Base-by-base conservation (phyloP, 805 yeast species). In the Vanderwaltozyma polyspora region DNA sequence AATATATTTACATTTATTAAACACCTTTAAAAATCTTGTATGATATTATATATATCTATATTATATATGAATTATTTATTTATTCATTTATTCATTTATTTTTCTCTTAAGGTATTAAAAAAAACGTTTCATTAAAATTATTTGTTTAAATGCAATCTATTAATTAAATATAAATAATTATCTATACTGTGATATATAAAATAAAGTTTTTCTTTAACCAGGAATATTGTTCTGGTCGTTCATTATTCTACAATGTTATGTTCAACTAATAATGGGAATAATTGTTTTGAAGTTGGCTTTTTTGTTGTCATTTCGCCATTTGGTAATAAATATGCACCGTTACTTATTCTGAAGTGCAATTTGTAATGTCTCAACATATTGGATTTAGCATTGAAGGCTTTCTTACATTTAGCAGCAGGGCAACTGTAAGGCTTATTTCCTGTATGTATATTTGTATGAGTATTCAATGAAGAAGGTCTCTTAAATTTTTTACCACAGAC, bases 401-500 rank as follows among this genome's bases (percentile, higher is more conserved):
- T 71, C 17, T 71, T 69, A 57, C 96, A 86, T 6, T 69, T 58
- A 8, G 69, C 72, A 25, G 36, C 39, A 3, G 46, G 50, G 60
- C 96, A 86, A 22, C 65, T 62, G 50, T 74, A 86, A 9, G 96
- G 96, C 51, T 79, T 79, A 48, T 82, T 89, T 13, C 95, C 95
- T 1, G 94, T 84, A 48, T 84, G 95, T 23, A 83, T 67, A 43
- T 94, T 65, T 49, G 72, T 60, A 60, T 84, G 95, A 0, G 94
- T 84, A 27, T 86, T 60, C 42, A 84, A 62, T 49, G 85, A 84
- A 10, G 94, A 94, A 27, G 94, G 87, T 52, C 86, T 91, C 0
- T 89, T 79, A 49, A 84, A 84, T 36, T 75, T 57, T 52, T 84
- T 84, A 14, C 73, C 76, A 59, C 94, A 85, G 44, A 63, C 72